A percentile compares a stretch with the other conserved stretches of the same genome.
These are phyloP conservation scores for Diaporthe vexans DNA, from an alignment of 2,329 filamentous ascomycete genomes.

Conservation along the genomic window DNA sequence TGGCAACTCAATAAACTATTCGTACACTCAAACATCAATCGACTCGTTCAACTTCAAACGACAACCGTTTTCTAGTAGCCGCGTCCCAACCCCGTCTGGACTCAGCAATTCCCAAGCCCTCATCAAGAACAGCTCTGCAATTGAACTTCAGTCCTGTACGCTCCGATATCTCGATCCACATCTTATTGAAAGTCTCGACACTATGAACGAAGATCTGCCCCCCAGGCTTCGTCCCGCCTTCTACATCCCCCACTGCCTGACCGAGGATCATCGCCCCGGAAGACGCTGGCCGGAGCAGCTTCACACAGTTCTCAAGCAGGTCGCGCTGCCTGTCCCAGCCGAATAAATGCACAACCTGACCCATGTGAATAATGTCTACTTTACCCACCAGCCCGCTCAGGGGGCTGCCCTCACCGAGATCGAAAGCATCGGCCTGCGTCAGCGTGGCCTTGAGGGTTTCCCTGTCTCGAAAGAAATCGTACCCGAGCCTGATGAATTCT, in stretches of 20 bases:
- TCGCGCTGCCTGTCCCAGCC: constrained; percentile 48
- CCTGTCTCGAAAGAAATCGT: constrained; percentile 52
- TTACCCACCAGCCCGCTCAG: constrained; percentile 45
- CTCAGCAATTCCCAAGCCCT: constrained; percentile 25
- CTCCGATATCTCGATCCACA: constrained; percentile 43
- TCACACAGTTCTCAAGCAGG: constrained; percentile 45
- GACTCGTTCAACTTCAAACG: constrained; percentile 9
- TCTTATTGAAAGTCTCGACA: constrained; percentile 39
- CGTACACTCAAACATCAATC: not conserved
- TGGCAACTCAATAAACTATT: too few species aligned
- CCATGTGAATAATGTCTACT: constrained; percentile 49
- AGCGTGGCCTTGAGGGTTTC: constrained; percentile 43
- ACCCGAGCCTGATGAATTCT: constrained; percentile 52
- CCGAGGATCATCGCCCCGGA: constrained; percentile 40
- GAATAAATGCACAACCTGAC: constrained; percentile 52
- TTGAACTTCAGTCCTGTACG: constrained; percentile 38
- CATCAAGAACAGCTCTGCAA: constrained; percentile 19
- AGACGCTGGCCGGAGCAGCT: constrained; percentile 44
- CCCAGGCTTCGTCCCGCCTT: constrained; percentile 26
- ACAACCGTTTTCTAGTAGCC: not conserved
- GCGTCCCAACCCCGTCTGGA: constrained; percentile 14
- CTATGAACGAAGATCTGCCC: constrained; percentile 35
- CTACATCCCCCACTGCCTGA: constrained; percentile 38
- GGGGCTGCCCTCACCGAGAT: constrained; percentile 39
- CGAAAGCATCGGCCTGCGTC: constrained; percentile 48